Conservation (phyloP, 2,329 filamentous ascomycete genomes). For the Ophiocordyceps camponoti-leonardi region DNA sequence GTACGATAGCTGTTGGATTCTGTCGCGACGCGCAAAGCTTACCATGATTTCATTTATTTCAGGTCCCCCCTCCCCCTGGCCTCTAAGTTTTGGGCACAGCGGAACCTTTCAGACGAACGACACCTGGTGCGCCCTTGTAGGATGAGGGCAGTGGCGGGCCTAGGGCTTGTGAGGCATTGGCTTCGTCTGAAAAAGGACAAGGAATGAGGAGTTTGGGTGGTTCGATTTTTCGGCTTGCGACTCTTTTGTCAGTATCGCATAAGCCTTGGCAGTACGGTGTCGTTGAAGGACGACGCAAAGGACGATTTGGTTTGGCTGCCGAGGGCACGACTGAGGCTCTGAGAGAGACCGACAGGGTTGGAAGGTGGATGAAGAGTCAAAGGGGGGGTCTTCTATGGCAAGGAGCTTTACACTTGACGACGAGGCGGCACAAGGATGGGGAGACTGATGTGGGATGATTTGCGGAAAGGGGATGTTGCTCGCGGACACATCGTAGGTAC, state of each 20-base stretch:
- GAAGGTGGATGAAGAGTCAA: too few relatives aligned
- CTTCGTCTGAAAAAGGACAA: not conserved
- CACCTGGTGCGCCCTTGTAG: not conserved
- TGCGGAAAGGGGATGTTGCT: too few relatives aligned
- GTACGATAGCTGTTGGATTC: constrained; percentile 21
- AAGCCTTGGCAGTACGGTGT: not conserved
- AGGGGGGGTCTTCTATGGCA: not conserved
- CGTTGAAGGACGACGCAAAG: not conserved
- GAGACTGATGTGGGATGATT: too few relatives aligned
- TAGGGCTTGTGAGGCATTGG: not conserved
- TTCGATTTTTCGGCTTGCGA: not conserved
- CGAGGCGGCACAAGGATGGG: not conserved
- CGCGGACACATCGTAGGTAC: too few relatives aligned
- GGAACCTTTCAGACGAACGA: not conserved
- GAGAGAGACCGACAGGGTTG: too few relatives aligned
- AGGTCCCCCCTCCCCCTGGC: constrained; percentile 41
- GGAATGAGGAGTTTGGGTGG: not conserved
- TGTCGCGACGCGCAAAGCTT: not conserved
- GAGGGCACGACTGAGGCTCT: not conserved
- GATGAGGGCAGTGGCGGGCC: not conserved
- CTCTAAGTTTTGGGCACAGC: constrained; percentile 16
- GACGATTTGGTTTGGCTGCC: not conserved
- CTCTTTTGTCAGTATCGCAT: not conserved
- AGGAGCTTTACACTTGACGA: not conserved
- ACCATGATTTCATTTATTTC: constrained; percentile 18